Evolutionary conservation across 495 filamentous ascomycete genomes (phyloP).

Genomic region (Pyrenula aspistea): DNA sequence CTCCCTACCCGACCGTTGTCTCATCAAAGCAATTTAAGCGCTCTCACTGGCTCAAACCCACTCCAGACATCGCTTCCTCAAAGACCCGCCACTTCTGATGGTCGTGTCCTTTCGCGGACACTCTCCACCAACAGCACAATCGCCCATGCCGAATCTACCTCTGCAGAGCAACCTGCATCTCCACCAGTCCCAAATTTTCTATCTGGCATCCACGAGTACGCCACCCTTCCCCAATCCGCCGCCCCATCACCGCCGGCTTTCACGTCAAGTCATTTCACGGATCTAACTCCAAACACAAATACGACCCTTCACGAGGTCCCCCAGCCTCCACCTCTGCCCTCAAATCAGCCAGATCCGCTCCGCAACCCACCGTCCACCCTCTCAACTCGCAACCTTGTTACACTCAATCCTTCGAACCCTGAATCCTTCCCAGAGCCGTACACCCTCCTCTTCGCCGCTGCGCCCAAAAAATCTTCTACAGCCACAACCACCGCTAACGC

Average conservation of each 20-base stretch:
- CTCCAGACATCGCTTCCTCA: not conserved
- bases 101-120: not conserved
- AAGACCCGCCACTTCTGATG: slow-evolving; percentile 2
- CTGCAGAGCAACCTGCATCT: not conserved
- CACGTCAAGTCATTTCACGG: slow-evolving; percentile 1
- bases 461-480: slow-evolving; percentile 5
- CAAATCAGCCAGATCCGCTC: slow-evolving; percentile 4
- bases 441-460: not conserved
- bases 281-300: not conserved
- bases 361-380: slow-evolving; percentile 1
- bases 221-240: slow-evolving; percentile 10
- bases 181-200: slow-evolving; percentile 7
- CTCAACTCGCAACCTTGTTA: slow-evolving; percentile 37
- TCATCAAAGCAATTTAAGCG: not conserved
- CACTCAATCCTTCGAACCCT: not conserved
- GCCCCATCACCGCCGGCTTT: slow-evolving; percentile 3
- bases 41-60: not conserved
- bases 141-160: not conserved
- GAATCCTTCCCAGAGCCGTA: slow-evolving; percentile 6
- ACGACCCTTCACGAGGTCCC: slow-evolving; percentile 1
- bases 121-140: not conserved
- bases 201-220: slow-evolving; percentile 21
- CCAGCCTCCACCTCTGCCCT: not conserved
- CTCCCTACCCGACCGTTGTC: not conserved
- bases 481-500: not conserved